Evolutionary conservation across 1,284 basidiomycete species (phyloP).

Genomic region (Irpex lacteus): DNA sequence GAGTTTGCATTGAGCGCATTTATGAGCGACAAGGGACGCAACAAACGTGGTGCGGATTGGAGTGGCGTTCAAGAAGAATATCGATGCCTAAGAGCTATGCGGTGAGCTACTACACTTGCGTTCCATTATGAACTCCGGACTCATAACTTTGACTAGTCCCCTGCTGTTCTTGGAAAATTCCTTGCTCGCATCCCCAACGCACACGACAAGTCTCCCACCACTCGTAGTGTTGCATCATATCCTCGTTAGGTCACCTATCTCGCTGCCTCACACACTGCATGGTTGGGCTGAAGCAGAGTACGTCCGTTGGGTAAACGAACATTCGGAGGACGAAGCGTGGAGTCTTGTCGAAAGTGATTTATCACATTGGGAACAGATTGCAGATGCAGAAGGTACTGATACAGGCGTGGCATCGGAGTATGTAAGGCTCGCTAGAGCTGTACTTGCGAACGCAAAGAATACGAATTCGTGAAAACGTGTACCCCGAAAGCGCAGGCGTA

Average conservation of each 20-base stretch:
- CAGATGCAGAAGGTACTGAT: slow-evolving; percentile 49
- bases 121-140: background rate
- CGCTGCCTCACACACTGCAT: slow-evolving; percentile 82
- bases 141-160: slow-evolving; percentile 46
- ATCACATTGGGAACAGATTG: slow-evolving; percentile 68
- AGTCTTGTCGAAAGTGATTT: slow-evolving; percentile 70
- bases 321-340: slow-evolving; percentile 68
- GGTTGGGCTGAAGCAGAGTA: slow-evolving; percentile 94
- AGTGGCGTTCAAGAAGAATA: slow-evolving; percentile 81
- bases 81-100: slow-evolving; percentile 73
- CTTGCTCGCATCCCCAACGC: slow-evolving; percentile 58
- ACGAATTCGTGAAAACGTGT: background rate
- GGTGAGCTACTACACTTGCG: slow-evolving; percentile 42
- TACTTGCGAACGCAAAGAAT: slow-evolving; percentile 41
- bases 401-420: slow-evolving; percentile 50
- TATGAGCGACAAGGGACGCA: slow-evolving; percentile 55
- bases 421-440: slow-evolving; percentile 57
- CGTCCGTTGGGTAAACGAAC: slow-evolving; percentile 83
- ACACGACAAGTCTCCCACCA: slow-evolving; percentile 74
- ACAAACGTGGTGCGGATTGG: slow-evolving; percentile 60
- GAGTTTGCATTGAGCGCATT: slow-evolving; percentile 88
- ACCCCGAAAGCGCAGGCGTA: background rate
- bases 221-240: slow-evolving; percentile 89
- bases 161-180: slow-evolving; percentile 83
- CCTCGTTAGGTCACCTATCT: slow-evolving; percentile 83